Evolutionary conservation across 2,329 filamentous ascomycete species (phyloP), one percentile per base, ranked within the genome.

Genomic region (Colletotrichum somersetense): DNA sequence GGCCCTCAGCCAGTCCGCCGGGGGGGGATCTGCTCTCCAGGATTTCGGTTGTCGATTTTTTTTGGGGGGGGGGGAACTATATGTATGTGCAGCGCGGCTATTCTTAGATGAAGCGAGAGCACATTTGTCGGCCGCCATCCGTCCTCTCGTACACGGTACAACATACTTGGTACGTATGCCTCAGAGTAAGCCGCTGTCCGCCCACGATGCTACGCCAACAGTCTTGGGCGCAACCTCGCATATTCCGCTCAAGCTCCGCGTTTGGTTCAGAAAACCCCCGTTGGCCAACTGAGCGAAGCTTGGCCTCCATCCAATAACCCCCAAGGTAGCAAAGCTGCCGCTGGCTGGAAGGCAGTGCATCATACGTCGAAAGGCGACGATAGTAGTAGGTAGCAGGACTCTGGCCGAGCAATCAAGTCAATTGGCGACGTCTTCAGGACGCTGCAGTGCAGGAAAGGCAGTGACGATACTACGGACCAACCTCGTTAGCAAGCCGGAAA

Each of bases 21-120:
- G 55, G 56, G 55, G 55, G 56, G 71, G 67, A 73, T 73, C 71
- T 73, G 62, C 67, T 71, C 66, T 73, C 71, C 71, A 73, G 71
- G 71, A 71, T 71, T 66, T 71, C 71, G 66, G 67, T 66, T 66
- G 61, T 66, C 42, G 67, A 73, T 66, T 44, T 14, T 44, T 71
- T 58, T 7, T n/a, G n/a, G n/a, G 20, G 62, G 59, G 59, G 66
- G 7, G 38, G 38, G 38, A 14, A 14, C 4, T 53, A 64, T 2
- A 8, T 23, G 66, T 62, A 56, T 58, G 56, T 71, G 71, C 70
- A 62, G 50, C 67, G 56, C 71, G 56, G 67, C 71, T 73, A 71
- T 71, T 70, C 61, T 71, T 73, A 71, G 71, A 73, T 42, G 42
- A 30, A 62, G 66, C 58, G 66, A 58, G 59, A 64, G 53, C 30